Base-by-base conservation (phyloP, 176 grass and related monocot species). In the Puya raimondii region DNA sequence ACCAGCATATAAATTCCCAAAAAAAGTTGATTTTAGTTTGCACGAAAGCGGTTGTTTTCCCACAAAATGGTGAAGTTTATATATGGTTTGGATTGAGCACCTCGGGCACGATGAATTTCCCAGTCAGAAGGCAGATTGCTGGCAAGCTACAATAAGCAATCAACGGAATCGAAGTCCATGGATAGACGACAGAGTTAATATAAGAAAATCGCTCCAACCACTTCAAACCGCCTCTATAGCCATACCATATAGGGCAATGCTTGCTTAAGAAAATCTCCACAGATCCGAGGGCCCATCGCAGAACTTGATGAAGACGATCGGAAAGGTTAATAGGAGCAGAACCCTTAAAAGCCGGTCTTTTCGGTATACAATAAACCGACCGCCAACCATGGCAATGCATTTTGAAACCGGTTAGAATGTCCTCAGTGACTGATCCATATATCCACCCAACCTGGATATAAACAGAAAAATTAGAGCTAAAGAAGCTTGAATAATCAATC, bases 181-280 rank as follows among this genome's bases (percentile, higher is more conserved):
- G 82, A 80, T 85, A 85, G 22, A 85, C 67, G 25, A 85, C 82
- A 0, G 82, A 85, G 50, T 85, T 85, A 50, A 85, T 80, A 54
- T 85, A 85, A 8, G 76, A 80, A 69, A 85, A 74, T 4, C 82
- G 66, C 57, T 85, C 76, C 18, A 85, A 74, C 72, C 76, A 71
- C 72, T 85, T 85, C 48, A 85, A 64, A 49, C 82, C 82, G 47
- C 82, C 77, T 76, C 77, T 54, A 50, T 85, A 85, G 25, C 82
- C 82, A 67, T 85, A 85, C 82, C 82, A 85, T 56, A 85, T 80
- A 3, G 82, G 82, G n/a, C 82, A 85, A 65, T 85, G 82, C 82
- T 80, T 80, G 82, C 82, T 85, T 14, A 85, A 72, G 76, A 85
- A 85, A 29, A 85, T 85, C 72, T 85, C 82, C 11, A 85, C 82